Evolutionary conservation across 148 eudicot genomes (phyloP).

Genomic region (Vaccinium vitisidaea): DNA sequence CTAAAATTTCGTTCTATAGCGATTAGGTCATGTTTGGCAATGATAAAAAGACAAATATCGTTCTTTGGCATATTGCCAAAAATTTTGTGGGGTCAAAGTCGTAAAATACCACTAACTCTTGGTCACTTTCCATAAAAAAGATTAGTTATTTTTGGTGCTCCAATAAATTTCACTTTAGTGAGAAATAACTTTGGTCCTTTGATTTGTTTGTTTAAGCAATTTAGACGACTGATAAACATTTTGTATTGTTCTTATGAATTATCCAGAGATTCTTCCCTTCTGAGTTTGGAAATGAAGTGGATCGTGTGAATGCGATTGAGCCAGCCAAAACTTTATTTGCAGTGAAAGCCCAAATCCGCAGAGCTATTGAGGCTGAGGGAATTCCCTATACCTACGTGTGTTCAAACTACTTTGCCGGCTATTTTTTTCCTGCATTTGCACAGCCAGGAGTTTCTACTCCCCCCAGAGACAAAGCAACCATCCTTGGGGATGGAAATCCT

Average conservation of each 20-base stretch:
- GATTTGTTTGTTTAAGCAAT: background rate
- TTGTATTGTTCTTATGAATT: background rate
- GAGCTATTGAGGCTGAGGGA: slow-evolving; percentile 54
- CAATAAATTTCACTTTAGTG: background rate
- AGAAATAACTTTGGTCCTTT: background rate
- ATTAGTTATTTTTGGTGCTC: too few relatives aligned
- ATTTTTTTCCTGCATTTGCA: slow-evolving; percentile 39
- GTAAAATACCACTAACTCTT: too few relatives aligned
- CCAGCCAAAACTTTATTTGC: slow-evolving; percentile 39
- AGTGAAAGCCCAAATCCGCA: slow-evolving; percentile 39
- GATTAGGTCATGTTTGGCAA: background rate
- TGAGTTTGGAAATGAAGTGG: slow-evolving; percentile 62
- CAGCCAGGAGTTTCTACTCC: slow-evolving; percentile 50
- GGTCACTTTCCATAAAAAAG: too few relatives aligned
- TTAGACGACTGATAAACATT: background rate
- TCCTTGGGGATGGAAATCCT: slow-evolving; percentile 52
- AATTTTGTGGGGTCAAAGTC: too few relatives aligned
- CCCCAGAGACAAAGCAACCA: slow-evolving; percentile 43
- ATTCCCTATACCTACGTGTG: slow-evolving; percentile 56
- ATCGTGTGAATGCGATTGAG: slow-evolving; percentile 40
- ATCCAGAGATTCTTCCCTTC: slow-evolving; percentile 62
- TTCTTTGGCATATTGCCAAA: background rate
- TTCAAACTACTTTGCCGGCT: slow-evolving; percentile 51
- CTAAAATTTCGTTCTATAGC: background rate
- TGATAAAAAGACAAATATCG: background rate